A percentile compares a stretch with the other conserved stretches of the same genome.
These are phyloP conservation scores for Lotus japonicus DNA, from an alignment of 306 rosid species.

Conservation along the genomic window DNA sequence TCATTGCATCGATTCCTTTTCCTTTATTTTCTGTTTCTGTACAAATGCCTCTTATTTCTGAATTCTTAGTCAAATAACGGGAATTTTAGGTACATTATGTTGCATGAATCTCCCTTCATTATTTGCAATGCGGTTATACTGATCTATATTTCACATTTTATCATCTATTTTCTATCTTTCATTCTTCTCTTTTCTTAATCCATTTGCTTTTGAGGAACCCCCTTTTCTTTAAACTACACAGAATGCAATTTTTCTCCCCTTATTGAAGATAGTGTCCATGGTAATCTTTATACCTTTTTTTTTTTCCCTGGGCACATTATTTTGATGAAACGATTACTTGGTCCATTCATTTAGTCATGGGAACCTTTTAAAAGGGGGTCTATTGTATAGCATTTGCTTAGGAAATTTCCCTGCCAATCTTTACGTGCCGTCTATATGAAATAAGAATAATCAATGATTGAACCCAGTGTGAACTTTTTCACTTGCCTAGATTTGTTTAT, in stretches of 20 bases:
- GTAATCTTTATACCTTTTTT: background rate
- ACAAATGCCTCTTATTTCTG: constrained; percentile 24
- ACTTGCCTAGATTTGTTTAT: background rate
- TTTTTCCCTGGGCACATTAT: background rate
- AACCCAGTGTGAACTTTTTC: too few relatives aligned
- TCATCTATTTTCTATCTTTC: background rate
- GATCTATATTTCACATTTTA: background rate
- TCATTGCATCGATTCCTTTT: constrained; percentile 12
- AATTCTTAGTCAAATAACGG: constrained; percentile 30
- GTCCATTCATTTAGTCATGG: background rate
- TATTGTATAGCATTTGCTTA: background rate
- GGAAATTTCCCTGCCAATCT: background rate
- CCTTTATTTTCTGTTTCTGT: constrained; percentile 9
- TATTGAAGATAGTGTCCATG: background rate
- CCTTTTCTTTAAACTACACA: background rate
- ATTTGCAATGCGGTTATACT: constrained; percentile 19
- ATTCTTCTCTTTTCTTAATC: too few relatives aligned
- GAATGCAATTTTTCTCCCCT: background rate
- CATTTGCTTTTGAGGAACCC: background rate
- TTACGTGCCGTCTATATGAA: background rate
- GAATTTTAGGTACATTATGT: constrained; percentile 25
- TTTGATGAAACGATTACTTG: background rate
- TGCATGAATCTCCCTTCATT: background rate
- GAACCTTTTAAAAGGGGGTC: background rate
- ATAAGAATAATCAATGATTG: background rate